Conservation (phyloP, 164 flowering plant genomes). For the Warburgia ugandensis region DNA sequence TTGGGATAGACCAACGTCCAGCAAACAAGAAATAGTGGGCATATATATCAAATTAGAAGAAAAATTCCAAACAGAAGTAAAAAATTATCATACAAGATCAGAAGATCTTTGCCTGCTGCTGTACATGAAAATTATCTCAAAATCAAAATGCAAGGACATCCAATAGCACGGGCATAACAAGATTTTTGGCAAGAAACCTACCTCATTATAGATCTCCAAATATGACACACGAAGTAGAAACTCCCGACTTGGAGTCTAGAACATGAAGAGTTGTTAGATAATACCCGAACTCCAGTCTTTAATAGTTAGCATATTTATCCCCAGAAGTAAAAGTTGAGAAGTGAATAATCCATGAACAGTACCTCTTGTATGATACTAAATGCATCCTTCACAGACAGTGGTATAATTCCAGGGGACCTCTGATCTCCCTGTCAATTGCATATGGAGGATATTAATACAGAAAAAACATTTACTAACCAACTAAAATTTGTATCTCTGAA, state of each 20-base stretch:
- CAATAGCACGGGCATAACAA: background rate
- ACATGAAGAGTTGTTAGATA: too few relatives aligned
- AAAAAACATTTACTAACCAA: background rate
- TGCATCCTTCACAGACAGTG: conserved; percentile 93
- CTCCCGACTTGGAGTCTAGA: conserved; percentile 85
- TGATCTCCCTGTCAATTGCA: conserved; percentile 76
- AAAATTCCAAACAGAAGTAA: background rate
- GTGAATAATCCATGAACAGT: conserved; percentile 6
- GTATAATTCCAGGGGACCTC: conserved; percentile 95
- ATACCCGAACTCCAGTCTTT: too few relatives aligned
- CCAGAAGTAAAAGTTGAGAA: background rate
- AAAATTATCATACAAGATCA: background rate
- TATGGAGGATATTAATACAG: background rate
- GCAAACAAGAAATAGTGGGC: background rate
- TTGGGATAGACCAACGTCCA: background rate
- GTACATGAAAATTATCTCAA: background rate
- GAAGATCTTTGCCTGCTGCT: background rate
- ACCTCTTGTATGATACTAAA: conserved; percentile 98
- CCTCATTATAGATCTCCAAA: conserved; percentile 97
- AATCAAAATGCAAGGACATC: background rate
- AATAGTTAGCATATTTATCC: background rate
- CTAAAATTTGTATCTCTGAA: too few relatives aligned
- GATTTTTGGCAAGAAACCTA: conserved; percentile 17
- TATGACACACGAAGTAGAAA: conserved; percentile 93
- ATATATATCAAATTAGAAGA: background rate